A percentile compares a stretch with the other conserved stretches of the same genome.
Evolutionary conservation across 805 yeast genomes (phyloP).

Genomic region (Yarrowia bubula): DNA sequence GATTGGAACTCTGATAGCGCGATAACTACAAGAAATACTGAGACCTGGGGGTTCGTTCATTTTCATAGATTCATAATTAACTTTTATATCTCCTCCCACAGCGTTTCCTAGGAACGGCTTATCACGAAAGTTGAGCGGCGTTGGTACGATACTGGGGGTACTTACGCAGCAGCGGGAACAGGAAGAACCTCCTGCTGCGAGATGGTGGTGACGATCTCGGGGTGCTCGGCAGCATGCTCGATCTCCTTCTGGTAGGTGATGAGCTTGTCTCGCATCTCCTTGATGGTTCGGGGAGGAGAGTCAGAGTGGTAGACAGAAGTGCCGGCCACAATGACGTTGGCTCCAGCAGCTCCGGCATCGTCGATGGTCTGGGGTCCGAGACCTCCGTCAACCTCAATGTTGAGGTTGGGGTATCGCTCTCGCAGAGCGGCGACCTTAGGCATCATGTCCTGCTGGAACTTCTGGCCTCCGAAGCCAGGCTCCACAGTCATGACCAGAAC

Average conservation of each 20-base stretch:
- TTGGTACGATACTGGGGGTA: not conserved
- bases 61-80: not conserved
- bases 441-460: constrained; percentile 95
- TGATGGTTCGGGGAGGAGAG: constrained; percentile 74
- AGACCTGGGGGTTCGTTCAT: no score
- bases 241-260: constrained; percentile 35
- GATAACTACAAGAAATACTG: not conserved
- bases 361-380: constrained; percentile 81
- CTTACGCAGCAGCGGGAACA: constrained; percentile 7
- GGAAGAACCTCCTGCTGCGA: not conserved
- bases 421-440: constrained; percentile 83
- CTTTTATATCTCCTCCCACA: constrained; percentile 1
- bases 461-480: constrained; percentile 99
- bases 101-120: constrained; percentile 26
- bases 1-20: not conserved
- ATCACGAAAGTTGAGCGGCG: constrained; percentile 9
- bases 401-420: constrained; percentile 66
- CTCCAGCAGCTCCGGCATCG: constrained; percentile 93
- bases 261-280: constrained; percentile 30
- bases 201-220: constrained; percentile 3
- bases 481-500: constrained; percentile 98
- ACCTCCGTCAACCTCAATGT: constrained; percentile 97
- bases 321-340: constrained; percentile 97
- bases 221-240: not conserved
- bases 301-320: constrained; percentile 86